Conservation (phyloP, 2,329 filamentous ascomycete species). For the Monosporascus sp. region DNA sequence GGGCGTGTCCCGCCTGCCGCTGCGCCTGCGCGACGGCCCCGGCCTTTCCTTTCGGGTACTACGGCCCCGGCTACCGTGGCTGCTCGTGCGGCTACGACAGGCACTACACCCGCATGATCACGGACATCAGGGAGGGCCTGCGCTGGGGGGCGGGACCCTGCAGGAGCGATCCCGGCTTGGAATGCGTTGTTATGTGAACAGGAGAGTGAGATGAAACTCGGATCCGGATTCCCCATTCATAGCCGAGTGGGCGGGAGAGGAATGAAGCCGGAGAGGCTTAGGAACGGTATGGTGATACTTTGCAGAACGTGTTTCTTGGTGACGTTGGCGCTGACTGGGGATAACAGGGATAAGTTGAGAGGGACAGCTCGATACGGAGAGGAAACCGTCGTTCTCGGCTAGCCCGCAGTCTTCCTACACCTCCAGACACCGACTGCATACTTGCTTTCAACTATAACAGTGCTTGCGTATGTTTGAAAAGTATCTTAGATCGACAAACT, state of each 20-base stretch:
- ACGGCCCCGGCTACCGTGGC: conserved; percentile 32
- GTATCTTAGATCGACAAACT: too few species aligned
- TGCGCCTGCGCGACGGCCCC: background rate
- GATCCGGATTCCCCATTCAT: too few species aligned
- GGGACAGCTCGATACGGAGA: too few species aligned
- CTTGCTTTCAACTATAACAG: too few species aligned
- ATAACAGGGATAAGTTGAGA: too few species aligned
- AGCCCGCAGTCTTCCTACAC: too few species aligned
- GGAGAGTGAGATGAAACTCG: background rate
- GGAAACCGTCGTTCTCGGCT: too few species aligned
- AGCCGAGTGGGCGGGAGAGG: background rate
- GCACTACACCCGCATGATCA: conserved; percentile 42
- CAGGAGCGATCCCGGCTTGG: conserved; percentile 31
- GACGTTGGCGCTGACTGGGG: too few species aligned
- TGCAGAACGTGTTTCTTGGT: too few species aligned
- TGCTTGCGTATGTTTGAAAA: too few species aligned
- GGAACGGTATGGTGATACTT: background rate
- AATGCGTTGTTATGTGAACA: conserved; percentile 36
- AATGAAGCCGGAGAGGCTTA: background rate
- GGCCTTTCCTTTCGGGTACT: background rate
- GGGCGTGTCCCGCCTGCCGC: conserved; percentile 24
- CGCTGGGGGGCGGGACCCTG: conserved; percentile 44
- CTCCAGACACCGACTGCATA: too few species aligned
- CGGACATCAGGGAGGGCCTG: conserved; percentile 36
- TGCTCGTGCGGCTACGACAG: conserved; percentile 39